Base-by-base conservation (phyloP, 306 rosid genomes). In the Parietaria judaica region DNA sequence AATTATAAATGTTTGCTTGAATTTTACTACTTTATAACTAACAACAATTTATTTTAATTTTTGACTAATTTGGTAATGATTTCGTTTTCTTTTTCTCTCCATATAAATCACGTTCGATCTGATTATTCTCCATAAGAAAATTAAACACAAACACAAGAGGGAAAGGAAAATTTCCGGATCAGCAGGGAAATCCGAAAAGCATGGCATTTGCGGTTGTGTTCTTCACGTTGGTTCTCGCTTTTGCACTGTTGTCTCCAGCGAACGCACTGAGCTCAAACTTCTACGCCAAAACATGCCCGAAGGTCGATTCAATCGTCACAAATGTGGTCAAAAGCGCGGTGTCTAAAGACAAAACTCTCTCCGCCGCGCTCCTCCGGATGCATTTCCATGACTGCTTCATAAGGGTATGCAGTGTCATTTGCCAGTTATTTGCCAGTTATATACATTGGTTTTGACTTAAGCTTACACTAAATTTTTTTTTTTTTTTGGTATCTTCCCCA, bases 231-330 rank as follows among this genome's bases (percentile, higher is more conserved):
- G 43, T 76, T 58, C 65, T 83, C 70, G 61, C 80, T 16, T 65
- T 83, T 63, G 80, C 84, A 44, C 50, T 52, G 23, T 64, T 76
- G 58, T 70, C 82, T 11, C 47, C 66, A 3, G 80, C 68, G 51
- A 69, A 61, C 14, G 81, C 96, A 13, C 83, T 91, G 45, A 80
- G 91, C 85, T 74, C 61, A 36, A 82, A 91, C 69, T 67, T 87
- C 76, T 87, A 91, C 11, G 77, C 74, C 14, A 83, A 87, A 65
- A 79, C 86, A 46, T 91, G 97, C 66, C 97, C 96, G 6, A 54
- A 72, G 35, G 70, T 71, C 0, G 96, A 91, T 64, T 66, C 51
- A 35, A 79, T 80, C 3, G 73, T 73, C 14, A 15, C 77, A 31
- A 39, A 72, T 23, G 78, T 66, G 14, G 72, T 71, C 68, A 73